Percentiles rank a stretch among this genome's conserved stretches.
phyloP scores from a whole-genome alignment of 352 stramenopile species.

The Aphanomyces cochlioides region DNA sequence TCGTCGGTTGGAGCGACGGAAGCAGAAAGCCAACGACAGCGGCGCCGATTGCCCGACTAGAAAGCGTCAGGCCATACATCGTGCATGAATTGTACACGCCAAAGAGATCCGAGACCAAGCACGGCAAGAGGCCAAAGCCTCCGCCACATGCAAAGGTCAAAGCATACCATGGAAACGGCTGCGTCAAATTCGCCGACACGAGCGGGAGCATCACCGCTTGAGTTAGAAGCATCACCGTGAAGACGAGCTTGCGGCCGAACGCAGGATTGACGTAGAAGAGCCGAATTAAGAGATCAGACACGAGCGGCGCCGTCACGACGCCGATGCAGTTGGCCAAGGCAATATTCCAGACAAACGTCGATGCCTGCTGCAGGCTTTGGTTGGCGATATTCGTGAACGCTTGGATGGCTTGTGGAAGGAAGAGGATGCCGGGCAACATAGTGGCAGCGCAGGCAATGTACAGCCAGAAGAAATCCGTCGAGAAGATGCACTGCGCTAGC shows the following conservation, averaged over 20 bases:
- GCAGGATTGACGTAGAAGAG: slow-evolving; percentile 31
- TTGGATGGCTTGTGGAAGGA: too few species aligned
- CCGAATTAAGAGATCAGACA: slow-evolving; percentile 17
- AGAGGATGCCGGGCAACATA: not conserved
- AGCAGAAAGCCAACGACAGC: slow-evolving; percentile 25
- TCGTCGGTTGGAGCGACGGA: not conserved
- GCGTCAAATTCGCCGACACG: not conserved
- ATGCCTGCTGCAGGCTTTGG: not conserved
- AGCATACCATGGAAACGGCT: not conserved
- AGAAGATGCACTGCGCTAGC: slow-evolving; percentile 17
- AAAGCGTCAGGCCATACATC: slow-evolving; percentile 34
- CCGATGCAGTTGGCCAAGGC: not conserved
- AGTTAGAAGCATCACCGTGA: not conserved
- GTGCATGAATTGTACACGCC: slow-evolving; percentile 31
- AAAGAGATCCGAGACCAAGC: slow-evolving; percentile 33
- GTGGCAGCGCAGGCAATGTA: slow-evolving; percentile 17
- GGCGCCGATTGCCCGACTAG: slow-evolving; percentile 18
- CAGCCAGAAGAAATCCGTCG: slow-evolving; percentile 17
- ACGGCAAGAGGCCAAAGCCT: slow-evolving; percentile 27
- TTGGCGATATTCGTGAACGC: not conserved
- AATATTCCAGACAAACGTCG: not conserved
- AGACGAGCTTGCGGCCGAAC: slow-evolving; percentile 23
- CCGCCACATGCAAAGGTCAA: slow-evolving; percentile 26
- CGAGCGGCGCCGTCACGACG: not conserved
- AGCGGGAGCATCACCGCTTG: not conserved